Conservation (phyloP, 2,329 filamentous ascomycete species). For the Penicillium sp. region DNA sequence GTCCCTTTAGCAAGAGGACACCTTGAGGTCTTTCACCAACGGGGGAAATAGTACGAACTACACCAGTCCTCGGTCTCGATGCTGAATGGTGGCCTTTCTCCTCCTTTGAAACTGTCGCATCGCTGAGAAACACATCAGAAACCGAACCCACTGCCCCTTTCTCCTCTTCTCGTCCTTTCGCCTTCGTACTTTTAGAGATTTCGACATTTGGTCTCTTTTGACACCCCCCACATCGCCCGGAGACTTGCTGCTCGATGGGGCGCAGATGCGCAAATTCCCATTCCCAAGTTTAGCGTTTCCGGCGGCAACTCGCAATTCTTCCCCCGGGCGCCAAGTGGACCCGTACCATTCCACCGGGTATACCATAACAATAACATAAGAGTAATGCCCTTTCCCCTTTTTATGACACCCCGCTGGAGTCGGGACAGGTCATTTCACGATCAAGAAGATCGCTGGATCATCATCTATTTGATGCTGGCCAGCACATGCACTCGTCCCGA, state of each 20-base stretch:
- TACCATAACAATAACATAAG: neutral
- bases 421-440: slow-evolving; percentile 4
- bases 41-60: neutral
- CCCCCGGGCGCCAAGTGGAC: slow-evolving; percentile 22
- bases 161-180: neutral
- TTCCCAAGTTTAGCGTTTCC: neutral
- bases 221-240: neutral
- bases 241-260: slow-evolving; percentile 2
- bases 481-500: slow-evolving; percentile 3
- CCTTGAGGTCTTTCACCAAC: neutral
- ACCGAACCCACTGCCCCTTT: neutral
- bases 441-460: neutral
- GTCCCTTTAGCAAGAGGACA: neutral
- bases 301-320: neutral
- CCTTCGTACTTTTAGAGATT: neutral
- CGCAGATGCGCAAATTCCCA: neutral
- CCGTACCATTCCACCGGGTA: neutral
- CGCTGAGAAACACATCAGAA: neutral
- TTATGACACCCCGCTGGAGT: neutral
- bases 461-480: neutral
- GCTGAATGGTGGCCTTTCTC: neutral
- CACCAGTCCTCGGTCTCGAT: neutral
- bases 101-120: neutral
- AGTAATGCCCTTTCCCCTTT: neutral
- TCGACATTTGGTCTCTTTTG: neutral